Evolutionary conservation across 352 stramenopile genomes (phyloP), one percentile per base, ranked within the genome.

Genomic region (Halophytophthora polymorphica): DNA sequence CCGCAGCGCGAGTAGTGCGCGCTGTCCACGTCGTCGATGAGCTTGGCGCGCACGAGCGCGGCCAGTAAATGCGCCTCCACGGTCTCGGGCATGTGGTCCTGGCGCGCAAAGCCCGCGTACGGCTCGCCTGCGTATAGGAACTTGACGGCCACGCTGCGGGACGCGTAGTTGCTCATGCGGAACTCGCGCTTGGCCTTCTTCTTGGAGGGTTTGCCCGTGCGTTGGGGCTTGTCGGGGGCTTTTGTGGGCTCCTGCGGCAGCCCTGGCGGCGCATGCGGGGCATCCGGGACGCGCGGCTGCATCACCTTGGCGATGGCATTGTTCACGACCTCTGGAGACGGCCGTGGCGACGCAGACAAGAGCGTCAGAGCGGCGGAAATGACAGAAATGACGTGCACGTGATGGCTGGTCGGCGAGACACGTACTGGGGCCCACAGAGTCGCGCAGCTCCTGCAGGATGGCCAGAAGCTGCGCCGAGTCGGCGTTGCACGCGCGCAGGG

Each of bases 1-100:
- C 97, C 97, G 59, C 96, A 99, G 23, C 97, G 83, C 11, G 89
- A 98, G 76, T 99, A 99, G 11, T 73, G 65, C 52, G 69, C 85
- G 45, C 70, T 65, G 25, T 92, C 64, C 42, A 92, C 74, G 70
- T 82, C 88, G 31, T 79, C 69, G 36, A 99, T 93, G 6, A 99
- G 70, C 45, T 91, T 85, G 8, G 91, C 90, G 64, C 90, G 96
- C 37, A 88, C 61, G 4, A 99, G 71, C 21, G 96, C 95, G n/a
- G 90, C 73, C 68, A 99, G 96, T 3, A 99, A 64, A 62, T 92
- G 86, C 28, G 73, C 72, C 65, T 99, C 96, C 23, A 99, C 82
- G 0, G 93, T 98, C 45, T 98, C 77, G 43, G 97, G 86, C 50
- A 86, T 86, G 62, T 94, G 79, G 34, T 93, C 84, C 47, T 96